Evolutionary conservation across 2,329 filamentous ascomycete genomes (phyloP).

Genomic region (Fusarium dlaminii): DNA sequence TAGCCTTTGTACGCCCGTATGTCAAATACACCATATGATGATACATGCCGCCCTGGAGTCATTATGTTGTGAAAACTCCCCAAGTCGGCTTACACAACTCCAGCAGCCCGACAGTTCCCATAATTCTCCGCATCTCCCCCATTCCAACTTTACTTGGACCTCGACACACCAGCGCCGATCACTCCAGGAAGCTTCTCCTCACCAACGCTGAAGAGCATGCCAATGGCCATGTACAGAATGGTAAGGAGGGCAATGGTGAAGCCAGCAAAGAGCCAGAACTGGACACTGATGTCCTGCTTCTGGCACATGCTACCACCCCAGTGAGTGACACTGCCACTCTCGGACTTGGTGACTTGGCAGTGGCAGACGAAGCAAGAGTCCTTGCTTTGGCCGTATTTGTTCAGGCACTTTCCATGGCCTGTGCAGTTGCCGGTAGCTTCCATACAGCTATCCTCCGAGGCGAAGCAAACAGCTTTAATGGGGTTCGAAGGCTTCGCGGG

Average conservation of each 20-base stretch:
- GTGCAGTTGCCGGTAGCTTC: constrained; percentile 81
- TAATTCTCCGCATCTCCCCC: background rate
- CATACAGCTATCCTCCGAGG: constrained; percentile 73
- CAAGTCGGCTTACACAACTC: constrained; percentile 35
- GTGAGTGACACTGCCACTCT: constrained; percentile 69
- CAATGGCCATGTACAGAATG: constrained; percentile 75
- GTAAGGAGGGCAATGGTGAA: constrained; percentile 77
- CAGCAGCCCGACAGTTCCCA: constrained; percentile 28
- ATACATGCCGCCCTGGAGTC: constrained; percentile 42
- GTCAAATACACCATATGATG: constrained; percentile 45
- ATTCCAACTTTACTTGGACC: constrained; percentile 63
- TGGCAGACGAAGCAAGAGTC: constrained; percentile 80
- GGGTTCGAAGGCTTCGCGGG: constrained; percentile 48
- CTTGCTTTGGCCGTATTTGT: constrained; percentile 65
- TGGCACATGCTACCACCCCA: constrained; percentile 91
- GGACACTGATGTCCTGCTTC: constrained; percentile 88
- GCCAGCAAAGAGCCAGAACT: constrained; percentile 86
- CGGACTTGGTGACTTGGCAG: constrained; percentile 70
- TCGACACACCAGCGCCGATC: constrained; percentile 92
- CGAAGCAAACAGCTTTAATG: constrained; percentile 78
- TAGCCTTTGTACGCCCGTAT: constrained; percentile 45
- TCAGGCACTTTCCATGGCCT: constrained; percentile 79
- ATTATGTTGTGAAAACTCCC: constrained; percentile 32
- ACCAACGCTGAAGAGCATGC: constrained; percentile 84
- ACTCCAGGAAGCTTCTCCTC: constrained; percentile 90